Percentiles rank a stretch among this genome's conserved stretches.
Evolutionary conservation across 352 stramenopile species (phyloP).

Genomic region (Pseudoperonospora humuli): DNA sequence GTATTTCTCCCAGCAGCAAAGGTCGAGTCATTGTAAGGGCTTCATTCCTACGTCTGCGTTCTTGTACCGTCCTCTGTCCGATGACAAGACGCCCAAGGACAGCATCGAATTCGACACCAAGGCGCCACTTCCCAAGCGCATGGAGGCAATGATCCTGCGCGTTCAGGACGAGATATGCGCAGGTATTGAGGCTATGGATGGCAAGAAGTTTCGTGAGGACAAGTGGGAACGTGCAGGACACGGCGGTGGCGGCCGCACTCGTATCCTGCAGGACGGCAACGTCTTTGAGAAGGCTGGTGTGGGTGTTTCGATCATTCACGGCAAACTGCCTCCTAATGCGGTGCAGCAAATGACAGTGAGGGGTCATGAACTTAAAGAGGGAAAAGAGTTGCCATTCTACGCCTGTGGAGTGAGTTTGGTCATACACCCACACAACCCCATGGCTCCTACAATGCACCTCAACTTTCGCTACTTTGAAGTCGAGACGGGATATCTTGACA

Average conservation of each 20-base stretch:
- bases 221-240: conserved; percentile 91
- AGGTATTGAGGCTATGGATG: conserved; percentile 88
- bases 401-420: conserved; percentile 93
- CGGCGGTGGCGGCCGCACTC: conserved; percentile 90
- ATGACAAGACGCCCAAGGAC: conserved; percentile 49
- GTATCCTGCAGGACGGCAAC: conserved; percentile 90
- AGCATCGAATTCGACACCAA: conserved; percentile 72
- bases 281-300: conserved; percentile 98
- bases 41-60: conserved; percentile 37
- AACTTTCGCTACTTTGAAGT: conserved; percentile 99
- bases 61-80: conserved; percentile 54
- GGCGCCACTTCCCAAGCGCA: conserved; percentile 62
- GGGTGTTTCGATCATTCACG: conserved; percentile 96
- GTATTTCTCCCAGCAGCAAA: conserved; percentile 14
- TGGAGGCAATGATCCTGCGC: conserved; percentile 74
- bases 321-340: conserved; percentile 86
- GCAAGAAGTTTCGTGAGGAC: conserved; percentile 92
- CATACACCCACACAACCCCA: conserved; percentile 93
- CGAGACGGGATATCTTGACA: conserved; percentile 58
- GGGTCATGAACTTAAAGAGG: conserved; percentile 65
- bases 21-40: conserved; percentile 36
- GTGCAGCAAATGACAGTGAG: conserved; percentile 74
- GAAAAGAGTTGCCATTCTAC: conserved; percentile 91
- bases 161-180: conserved; percentile 84
- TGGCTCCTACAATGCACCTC: conserved; percentile 95